Conservation (phyloP, 805 yeast genomes). For the Saturnispora silvae region DNA sequence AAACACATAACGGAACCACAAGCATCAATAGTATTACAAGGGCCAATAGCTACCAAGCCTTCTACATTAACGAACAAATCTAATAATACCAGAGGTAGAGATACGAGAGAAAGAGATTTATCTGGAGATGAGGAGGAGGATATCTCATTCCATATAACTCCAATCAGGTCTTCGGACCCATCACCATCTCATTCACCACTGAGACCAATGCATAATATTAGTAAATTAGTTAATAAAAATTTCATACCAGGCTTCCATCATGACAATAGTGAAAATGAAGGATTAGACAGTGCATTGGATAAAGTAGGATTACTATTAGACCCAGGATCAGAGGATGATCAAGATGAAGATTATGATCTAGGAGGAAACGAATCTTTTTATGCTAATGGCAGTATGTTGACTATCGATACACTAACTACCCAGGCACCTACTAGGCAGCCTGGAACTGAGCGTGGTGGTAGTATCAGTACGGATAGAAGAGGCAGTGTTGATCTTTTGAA, state of each 20-base stretch:
- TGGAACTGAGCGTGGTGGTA: too few species aligned
- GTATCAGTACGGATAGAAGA: slow-evolving; percentile 1
- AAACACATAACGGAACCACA: background rate
- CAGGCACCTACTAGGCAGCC: slow-evolving; percentile 1
- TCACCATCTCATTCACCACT: slow-evolving; percentile 14
- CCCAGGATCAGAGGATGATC: background rate
- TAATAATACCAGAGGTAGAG: background rate
- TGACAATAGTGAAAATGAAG: background rate
- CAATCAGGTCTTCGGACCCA: slow-evolving; percentile 21
- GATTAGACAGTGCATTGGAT: background rate
- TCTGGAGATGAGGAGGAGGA: slow-evolving; percentile 10
- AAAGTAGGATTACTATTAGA: background rate
- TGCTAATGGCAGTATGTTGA: slow-evolving; percentile 2
- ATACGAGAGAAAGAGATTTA: slow-evolving; percentile 4
- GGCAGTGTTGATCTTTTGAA: slow-evolving; percentile 4
- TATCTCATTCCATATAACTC: slow-evolving; percentile 19
- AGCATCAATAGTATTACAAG: too few species aligned
- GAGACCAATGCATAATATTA: slow-evolving; percentile 10
- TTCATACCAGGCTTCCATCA: slow-evolving; percentile 16
- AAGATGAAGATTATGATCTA: background rate
- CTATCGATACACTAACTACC: slow-evolving; percentile 6
- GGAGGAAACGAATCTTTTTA: background rate
- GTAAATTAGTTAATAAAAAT: slow-evolving; percentile 15
- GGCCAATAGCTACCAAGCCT: background rate
- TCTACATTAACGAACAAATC: background rate